These are phyloP conservation scores for Tetrahymena thermophila DNA, from an alignment of 73 alveolate species.

Conservation along the genomic window DNA sequence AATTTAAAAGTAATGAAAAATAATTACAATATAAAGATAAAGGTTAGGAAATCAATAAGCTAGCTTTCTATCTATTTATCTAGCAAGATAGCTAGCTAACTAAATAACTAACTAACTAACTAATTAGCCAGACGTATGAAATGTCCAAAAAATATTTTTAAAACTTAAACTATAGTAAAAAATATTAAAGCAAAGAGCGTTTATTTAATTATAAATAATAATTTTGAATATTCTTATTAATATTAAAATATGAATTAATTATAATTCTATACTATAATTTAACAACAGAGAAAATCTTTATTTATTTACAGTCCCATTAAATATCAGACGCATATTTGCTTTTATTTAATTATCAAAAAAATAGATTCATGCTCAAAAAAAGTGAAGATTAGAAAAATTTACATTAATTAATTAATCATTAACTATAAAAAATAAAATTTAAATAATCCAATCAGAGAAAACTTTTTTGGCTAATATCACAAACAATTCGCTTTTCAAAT, in stretches of 20 bases:
- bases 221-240: background rate
- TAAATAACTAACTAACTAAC: no score
- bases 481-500: background rate
- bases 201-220: no score
- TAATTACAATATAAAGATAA: no score
- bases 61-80: no score
- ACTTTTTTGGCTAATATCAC: background rate
- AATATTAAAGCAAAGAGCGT: no score
- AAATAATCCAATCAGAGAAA: background rate
- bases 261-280: background rate
- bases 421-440: no score
- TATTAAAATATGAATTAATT: background rate
- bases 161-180: background rate
- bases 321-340: background rate
- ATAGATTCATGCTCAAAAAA: no score
- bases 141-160: background rate
- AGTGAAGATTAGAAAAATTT: no score
- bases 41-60: no score
- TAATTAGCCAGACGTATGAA: background rate
- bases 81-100: no score
- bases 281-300: background rate
- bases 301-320: background rate
- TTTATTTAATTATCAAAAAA: no score
- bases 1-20: background rate
- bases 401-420: no score